Base-by-base conservation (phyloP, 2,329 filamentous ascomycete species). In the Fusarium decemcellulare region DNA sequence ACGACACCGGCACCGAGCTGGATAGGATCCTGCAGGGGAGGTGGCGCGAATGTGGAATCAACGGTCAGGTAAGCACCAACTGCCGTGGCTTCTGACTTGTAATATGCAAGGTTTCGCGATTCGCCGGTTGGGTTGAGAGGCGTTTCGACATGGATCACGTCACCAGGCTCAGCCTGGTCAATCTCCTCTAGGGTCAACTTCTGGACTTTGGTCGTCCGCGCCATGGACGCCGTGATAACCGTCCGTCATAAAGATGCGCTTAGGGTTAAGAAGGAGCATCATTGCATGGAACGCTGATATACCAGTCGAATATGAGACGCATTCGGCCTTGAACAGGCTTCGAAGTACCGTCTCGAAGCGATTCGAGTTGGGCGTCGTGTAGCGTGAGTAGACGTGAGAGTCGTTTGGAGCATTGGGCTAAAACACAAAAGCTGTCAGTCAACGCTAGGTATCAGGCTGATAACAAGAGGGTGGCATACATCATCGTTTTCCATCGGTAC, bases 121-220 rank as follows among this genome's bases (percentile, higher is more conserved):
- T 58, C 54, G 6, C 54, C 54, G 9, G 54, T 48, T 2, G 43
- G 54, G 12, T 58, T 58, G 10, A 58, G 39, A 1, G 54, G 54
- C 8, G 54, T 58, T 47, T 58, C 43, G 23, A 58, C 32, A 14
- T 58, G 54, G n/a, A 58, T 10, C n/a, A 58, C 39, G 27, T 58
- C 54, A 6, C 54, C 54, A 3, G 34, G 32, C 23, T 48, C 7
- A 9, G 23, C 44, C 10, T 48, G 44, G 30, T 58, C 43, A 2
- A n/a, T 27, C 18, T 27, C 40, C 8, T 39, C 42, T 2, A 40
- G 36, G 9, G 54, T 48, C 4, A 48, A 23, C 8, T 48, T 29
- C 15, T 48, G 32, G 12, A 48, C 8, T 7, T 32, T 32, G 32
- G 44, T 58, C 34, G 48, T 43, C 8, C 32, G 36, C 14, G 36